Conservation (phyloP, 1,139 yeast genomes). For the Hansenula sp. region DNA sequence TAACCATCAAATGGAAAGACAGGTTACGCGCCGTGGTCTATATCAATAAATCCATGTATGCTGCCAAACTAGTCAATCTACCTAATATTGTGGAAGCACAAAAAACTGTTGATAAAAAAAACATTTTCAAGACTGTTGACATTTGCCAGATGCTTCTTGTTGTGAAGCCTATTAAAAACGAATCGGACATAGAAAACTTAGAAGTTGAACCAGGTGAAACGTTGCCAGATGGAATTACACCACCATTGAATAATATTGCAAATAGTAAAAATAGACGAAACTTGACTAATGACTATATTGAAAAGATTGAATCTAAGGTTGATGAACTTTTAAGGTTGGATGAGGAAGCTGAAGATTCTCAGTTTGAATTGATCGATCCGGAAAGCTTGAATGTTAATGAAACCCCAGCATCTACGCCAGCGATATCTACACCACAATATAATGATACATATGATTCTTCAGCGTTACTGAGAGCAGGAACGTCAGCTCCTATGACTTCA, state of each 20-base stretch:
- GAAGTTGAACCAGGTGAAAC: slow-evolving; percentile 31
- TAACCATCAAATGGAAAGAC: slow-evolving; percentile 79
- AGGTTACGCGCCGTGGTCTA: slow-evolving; percentile 68
- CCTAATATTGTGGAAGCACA: slow-evolving; percentile 88
- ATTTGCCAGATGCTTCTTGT: slow-evolving; percentile 83
- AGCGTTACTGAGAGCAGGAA: slow-evolving; percentile 4
- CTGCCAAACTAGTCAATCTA: slow-evolving; percentile 82
- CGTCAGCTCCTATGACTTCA: slow-evolving; percentile 2
- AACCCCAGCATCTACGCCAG: slow-evolving; percentile 5
- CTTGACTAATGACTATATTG: slow-evolving; percentile 48
- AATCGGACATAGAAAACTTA: slow-evolving; percentile 43
- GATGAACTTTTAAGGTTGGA: slow-evolving; percentile 74
- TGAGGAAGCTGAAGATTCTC: slow-evolving; percentile 78
- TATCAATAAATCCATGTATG: slow-evolving; percentile 56
- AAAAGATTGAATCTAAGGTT: slow-evolving; percentile 72
- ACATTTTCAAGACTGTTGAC: slow-evolving; percentile 83
- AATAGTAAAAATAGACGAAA: slow-evolving; percentile 52
- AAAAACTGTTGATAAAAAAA: slow-evolving; percentile 87
- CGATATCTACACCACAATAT: neutral
- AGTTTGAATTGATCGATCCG: slow-evolving; percentile 69
- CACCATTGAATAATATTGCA: slow-evolving; percentile 61
- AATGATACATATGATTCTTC: slow-evolving; percentile 23
- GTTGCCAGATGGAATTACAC: slow-evolving; percentile 55
- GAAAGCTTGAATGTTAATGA: slow-evolving; percentile 5
- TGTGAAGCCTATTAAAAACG: slow-evolving; percentile 55